Conservation (phyloP, 352 stramenopile genomes). For the Pythium rhizo-oryzae region DNA sequence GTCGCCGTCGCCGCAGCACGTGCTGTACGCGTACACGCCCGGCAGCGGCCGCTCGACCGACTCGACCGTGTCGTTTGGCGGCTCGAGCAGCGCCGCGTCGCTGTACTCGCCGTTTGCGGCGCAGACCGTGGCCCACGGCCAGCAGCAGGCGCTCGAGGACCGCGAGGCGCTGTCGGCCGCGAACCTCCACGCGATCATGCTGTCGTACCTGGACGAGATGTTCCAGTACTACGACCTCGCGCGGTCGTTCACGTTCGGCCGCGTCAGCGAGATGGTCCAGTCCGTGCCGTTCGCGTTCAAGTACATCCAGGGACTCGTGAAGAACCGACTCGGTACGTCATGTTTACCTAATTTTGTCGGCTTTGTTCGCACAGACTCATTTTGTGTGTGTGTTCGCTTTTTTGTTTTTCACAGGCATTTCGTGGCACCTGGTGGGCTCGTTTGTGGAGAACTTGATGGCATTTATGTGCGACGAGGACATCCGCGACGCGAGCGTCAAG, state of each 20-base stretch:
- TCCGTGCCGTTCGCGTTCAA: conserved; percentile 65
- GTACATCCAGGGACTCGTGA: conserved; percentile 66
- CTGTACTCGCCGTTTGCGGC: conserved; percentile 19
- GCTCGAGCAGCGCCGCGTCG: neutral
- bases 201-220: conserved; percentile 66
- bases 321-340: conserved; percentile 42
- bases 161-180: conserved; percentile 49
- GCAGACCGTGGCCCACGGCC: conserved; percentile 2
- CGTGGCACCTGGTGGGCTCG: conserved; percentile 58
- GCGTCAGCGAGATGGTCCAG: conserved; percentile 59
- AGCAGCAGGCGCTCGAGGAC: conserved; percentile 19
- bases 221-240: conserved; percentile 59
- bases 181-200: conserved; percentile 46
- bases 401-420: conserved; percentile 34
- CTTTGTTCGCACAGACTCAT: neutral
- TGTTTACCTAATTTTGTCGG: conserved; percentile 7
- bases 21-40: conserved; percentile 32
- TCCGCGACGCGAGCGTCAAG: conserved; percentile 61
- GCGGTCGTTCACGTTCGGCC: conserved; percentile 50
- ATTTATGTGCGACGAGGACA: conserved; percentile 77
- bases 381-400: neutral
- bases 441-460: conserved; percentile 69
- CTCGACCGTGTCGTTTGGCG: conserved; percentile 29
- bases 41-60: conserved; percentile 17
- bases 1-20: conserved; percentile 42